These are phyloP conservation scores for Rugonectria rugulosa DNA, from an alignment of 2,329 filamentous ascomycete species.

Conservation along the genomic window DNA sequence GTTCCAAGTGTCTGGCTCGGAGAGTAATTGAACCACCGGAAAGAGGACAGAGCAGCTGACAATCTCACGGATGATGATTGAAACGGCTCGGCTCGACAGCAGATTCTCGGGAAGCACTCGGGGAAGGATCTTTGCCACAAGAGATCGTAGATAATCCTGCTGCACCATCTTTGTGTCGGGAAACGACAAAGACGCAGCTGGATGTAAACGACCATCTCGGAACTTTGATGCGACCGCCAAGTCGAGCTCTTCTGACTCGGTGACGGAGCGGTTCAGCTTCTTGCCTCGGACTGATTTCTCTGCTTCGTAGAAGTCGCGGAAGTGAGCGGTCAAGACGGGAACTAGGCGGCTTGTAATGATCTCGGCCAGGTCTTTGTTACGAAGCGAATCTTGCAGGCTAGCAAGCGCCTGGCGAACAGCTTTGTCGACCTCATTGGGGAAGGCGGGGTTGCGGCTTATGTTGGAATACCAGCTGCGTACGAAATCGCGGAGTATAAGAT, in stretches of 20 bases:
- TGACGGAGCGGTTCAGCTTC: slow-evolving; percentile 87
- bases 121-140: slow-evolving; percentile 77
- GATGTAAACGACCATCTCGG: slow-evolving; percentile 84
- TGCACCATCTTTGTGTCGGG: slow-evolving; percentile 85
- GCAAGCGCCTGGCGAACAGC: slow-evolving; percentile 76
- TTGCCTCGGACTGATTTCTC: slow-evolving; percentile 86
- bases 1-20: slow-evolving; percentile 97
- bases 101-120: slow-evolving; percentile 76
- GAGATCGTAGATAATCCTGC: slow-evolving; percentile 84
- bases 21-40: slow-evolving; percentile 79
- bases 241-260: slow-evolving; percentile 95
- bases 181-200: slow-evolving; percentile 82
- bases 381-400: slow-evolving; percentile 74
- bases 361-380: slow-evolving; percentile 83
- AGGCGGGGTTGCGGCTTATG: slow-evolving; percentile 82
- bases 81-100: slow-evolving; percentile 81
- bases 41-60: slow-evolving; percentile 90
- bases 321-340: slow-evolving; percentile 86
- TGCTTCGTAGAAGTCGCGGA: slow-evolving; percentile 90
- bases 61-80: slow-evolving; percentile 84
- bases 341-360: slow-evolving; percentile 82
- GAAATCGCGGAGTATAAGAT: slow-evolving; percentile 82
- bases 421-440: slow-evolving; percentile 86
- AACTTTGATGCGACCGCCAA: slow-evolving; percentile 96
- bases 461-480: slow-evolving; percentile 86